phyloP scores from a whole-genome alignment of 2,329 filamentous ascomycete species.

The Phialemonium atrogriseum region DNA sequence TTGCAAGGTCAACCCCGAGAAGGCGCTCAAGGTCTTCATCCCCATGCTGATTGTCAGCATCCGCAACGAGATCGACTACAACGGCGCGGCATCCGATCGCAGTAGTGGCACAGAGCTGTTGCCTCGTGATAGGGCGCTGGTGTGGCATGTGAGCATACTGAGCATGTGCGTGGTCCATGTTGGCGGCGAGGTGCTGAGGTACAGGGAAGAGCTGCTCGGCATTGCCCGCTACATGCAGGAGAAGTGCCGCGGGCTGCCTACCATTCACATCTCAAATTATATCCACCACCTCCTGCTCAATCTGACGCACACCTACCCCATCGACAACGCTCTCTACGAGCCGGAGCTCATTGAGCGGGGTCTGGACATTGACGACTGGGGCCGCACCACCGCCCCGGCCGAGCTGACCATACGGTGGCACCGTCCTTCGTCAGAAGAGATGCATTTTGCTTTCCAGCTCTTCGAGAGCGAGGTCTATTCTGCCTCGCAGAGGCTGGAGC shows the following conservation, averaged over 20 bases:
- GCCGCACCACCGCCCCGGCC: conserved; percentile 62
- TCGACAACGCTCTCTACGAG: conserved; percentile 84
- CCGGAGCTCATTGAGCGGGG: conserved; percentile 63
- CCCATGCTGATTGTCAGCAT: conserved; percentile 89
- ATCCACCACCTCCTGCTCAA: conserved; percentile 95
- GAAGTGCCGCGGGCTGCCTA: conserved; percentile 86
- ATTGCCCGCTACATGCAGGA: conserved; percentile 96
- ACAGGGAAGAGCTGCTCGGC: conserved; percentile 81
- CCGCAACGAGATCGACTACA: conserved; percentile 92
- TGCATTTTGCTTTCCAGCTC: conserved; percentile 81
- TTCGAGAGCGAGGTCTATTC: conserved; percentile 77
- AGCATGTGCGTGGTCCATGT: conserved; percentile 98
- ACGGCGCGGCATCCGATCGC: conserved; percentile 87
- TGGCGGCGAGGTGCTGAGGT: conserved; percentile 78
- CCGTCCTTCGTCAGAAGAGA: conserved; percentile 67
- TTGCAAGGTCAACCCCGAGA: conserved; percentile 91
- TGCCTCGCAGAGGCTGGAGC: conserved; percentile 65
- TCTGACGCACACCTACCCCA: conserved; percentile 86
- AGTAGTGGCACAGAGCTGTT: conserved; percentile 91
- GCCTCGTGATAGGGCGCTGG: conserved; percentile 81
- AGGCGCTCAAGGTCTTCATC: conserved; percentile 82
- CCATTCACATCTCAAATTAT: conserved; percentile 94
- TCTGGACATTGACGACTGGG: conserved; percentile 75
- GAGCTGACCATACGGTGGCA: conserved; percentile 88
- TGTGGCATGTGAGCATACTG: conserved; percentile 95